Conservation (phyloP, 2,329 filamentous ascomycete species). For the Cephalotrichum gorgonifer region DNA sequence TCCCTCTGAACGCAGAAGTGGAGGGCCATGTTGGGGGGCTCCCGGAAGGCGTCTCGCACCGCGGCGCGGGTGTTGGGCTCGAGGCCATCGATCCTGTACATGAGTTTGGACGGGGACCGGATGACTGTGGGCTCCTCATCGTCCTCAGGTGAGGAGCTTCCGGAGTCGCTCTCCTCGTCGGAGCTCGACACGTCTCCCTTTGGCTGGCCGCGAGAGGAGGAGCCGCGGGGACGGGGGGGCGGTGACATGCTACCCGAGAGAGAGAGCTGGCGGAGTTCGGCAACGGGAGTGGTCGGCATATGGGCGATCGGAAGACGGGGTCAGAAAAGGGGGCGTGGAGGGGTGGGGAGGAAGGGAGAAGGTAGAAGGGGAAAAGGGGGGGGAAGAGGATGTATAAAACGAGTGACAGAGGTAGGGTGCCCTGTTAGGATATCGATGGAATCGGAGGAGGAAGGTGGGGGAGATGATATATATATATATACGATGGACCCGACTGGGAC, state of each 20-base stretch:
- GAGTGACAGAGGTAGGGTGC: no score
- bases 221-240: neutral
- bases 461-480: neutral
- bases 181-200: constrained; percentile 15
- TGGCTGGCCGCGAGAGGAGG: neutral
- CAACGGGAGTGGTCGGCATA: neutral
- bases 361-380: neutral
- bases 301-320: neutral
- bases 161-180: constrained; percentile 16
- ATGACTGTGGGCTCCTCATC: constrained; percentile 16
- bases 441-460: neutral
- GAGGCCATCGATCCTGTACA: constrained; percentile 29
- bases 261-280: constrained; percentile 3
- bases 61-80: constrained; percentile 22
- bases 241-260: constrained; percentile 3
- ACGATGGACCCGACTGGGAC: neutral
- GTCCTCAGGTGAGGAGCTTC: constrained; percentile 22
- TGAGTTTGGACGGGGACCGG: constrained; percentile 27
- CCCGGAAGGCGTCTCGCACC: constrained; percentile 33
- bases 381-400: neutral
- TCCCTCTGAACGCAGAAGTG: constrained; percentile 37
- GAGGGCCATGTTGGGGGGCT: constrained; percentile 37
- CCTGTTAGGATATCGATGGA: neutral
- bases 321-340: neutral
- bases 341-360: neutral